Percentiles rank a stretch among this genome's conserved stretches.
Evolutionary conservation across 2,329 filamentous ascomycete genomes (phyloP).

Genomic region (Paracorniculantispora psalliotae): DNA sequence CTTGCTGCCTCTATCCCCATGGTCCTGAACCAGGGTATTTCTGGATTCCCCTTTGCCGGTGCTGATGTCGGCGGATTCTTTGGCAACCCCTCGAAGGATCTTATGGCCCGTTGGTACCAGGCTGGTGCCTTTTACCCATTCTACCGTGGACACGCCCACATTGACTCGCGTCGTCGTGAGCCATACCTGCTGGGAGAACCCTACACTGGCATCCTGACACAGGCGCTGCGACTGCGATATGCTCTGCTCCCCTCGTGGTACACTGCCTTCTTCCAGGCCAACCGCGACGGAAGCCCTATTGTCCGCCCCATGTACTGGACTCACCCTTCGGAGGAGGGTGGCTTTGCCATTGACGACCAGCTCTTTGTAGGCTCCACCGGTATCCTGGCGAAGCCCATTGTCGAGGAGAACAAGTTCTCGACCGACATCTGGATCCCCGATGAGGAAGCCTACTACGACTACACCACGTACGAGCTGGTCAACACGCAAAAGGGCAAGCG

Average conservation of each 20-base stretch:
- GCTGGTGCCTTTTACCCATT: slow-evolving; percentile 96
- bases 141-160: slow-evolving; percentile 95
- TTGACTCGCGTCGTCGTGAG: slow-evolving; percentile 89
- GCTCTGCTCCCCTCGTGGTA: slow-evolving; percentile 91
- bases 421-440: slow-evolving; percentile 85
- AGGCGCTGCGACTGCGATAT: slow-evolving; percentile 84
- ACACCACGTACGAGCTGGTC: slow-evolving; percentile 80
- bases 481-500: slow-evolving; percentile 63
- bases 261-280: slow-evolving; percentile 89
- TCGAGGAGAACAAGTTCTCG: slow-evolving; percentile 66
- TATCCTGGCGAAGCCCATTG: slow-evolving; percentile 87
- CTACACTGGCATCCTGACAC: slow-evolving; percentile 78
- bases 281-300: slow-evolving; percentile 77
- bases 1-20: slow-evolving; percentile 87
- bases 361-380: slow-evolving; percentile 86
- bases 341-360: slow-evolving; percentile 89
- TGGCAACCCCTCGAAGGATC: slow-evolving; percentile 88
- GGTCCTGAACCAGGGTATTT: slow-evolving; percentile 86
- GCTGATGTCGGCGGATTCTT: slow-evolving; percentile 98
- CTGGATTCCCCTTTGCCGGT: slow-evolving; percentile 88
- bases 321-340: slow-evolving; percentile 77
- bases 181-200: slow-evolving; percentile 84
- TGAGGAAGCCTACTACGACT: slow-evolving; percentile 87
- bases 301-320: slow-evolving; percentile 90
- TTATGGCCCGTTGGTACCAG: slow-evolving; percentile 94